Conservation (phyloP, 192 early-diverging fungal genomes). For the Funneliformis mosseae region DNA sequence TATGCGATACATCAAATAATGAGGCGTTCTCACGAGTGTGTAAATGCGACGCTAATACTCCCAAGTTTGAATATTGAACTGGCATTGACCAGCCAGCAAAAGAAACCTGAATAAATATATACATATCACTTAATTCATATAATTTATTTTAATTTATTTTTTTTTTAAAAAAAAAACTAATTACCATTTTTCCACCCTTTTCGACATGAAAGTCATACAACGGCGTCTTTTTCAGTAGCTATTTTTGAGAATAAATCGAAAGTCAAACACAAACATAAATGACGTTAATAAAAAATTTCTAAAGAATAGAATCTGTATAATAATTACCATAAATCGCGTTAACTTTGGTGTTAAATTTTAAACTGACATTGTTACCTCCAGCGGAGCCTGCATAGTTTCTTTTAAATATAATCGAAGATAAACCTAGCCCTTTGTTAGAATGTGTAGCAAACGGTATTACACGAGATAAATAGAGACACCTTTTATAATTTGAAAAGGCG, state of each 20-base stretch:
- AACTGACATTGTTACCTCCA: too few relatives aligned
- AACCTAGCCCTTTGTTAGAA: too few relatives aligned
- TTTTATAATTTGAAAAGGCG: too few relatives aligned
- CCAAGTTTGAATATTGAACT: slow-evolving; percentile 82
- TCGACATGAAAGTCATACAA: slow-evolving; percentile 91
- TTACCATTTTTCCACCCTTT: slow-evolving; percentile 91
- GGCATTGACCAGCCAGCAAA: slow-evolving; percentile 99
- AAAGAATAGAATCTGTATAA: background rate
- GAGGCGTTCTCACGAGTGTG: slow-evolving; percentile 89
- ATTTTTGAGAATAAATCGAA: background rate
- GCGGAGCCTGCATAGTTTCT: too few relatives aligned
- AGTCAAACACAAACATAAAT: background rate
- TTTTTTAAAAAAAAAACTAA: background rate
- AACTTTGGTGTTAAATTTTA: too few relatives aligned
- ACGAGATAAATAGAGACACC: too few relatives aligned
- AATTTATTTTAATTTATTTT: background rate
- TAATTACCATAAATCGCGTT: background rate
- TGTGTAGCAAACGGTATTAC: too few relatives aligned
- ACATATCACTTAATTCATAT: background rate
- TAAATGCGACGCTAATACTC: slow-evolving; percentile 87
- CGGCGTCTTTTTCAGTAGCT: slow-evolving; percentile 68
- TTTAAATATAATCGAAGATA: too few relatives aligned
- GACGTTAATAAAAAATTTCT: background rate
- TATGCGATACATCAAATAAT: slow-evolving; percentile 98
- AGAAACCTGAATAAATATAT: slow-evolving; percentile 49